Conservation (phyloP, 129 eudicot species). For the Tanacetum coccineum region DNA sequence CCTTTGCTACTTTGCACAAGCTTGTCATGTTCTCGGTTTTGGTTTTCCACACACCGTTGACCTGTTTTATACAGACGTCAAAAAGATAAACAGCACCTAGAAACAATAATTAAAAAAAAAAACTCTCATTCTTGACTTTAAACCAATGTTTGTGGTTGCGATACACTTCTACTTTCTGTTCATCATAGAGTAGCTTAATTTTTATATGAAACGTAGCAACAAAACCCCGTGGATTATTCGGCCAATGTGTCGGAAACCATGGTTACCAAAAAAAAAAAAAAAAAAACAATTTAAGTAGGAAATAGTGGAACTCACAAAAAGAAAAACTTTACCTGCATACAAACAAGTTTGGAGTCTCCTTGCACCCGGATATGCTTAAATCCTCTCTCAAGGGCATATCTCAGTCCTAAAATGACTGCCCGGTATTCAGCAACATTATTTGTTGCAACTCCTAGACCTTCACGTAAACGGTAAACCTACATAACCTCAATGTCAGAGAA, state of each 20-base stretch:
- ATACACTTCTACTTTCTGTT: too few species aligned
- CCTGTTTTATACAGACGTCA: slow-evolving; percentile 30
- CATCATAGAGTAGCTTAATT: background rate
- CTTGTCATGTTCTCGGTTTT: slow-evolving; percentile 75
- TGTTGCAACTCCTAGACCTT: slow-evolving; percentile 75
- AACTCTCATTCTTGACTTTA: background rate
- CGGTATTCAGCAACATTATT: slow-evolving; percentile 84
- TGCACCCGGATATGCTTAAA: slow-evolving; percentile 59
- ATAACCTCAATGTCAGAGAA: slow-evolving; percentile 5
- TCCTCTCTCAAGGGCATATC: slow-evolving; percentile 65
- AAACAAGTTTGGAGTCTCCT: slow-evolving; percentile 90
- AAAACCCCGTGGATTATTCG: too few species aligned
- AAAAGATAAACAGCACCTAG: too few species aligned
- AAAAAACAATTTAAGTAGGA: too few species aligned
- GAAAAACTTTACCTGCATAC: slow-evolving; percentile 59
- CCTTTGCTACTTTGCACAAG: slow-evolving; percentile 73
- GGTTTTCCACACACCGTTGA: slow-evolving; percentile 78
- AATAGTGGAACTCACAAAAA: background rate
- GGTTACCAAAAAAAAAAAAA: too few species aligned
- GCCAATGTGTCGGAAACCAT: too few species aligned
- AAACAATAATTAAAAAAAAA: too few species aligned
- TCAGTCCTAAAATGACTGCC: slow-evolving; percentile 65
- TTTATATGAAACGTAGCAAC: background rate
- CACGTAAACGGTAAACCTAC: slow-evolving; percentile 69
- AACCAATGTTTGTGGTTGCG: too few species aligned